Base-by-base conservation (phyloP, 2,329 filamentous ascomycete genomes). In the Fusarium xyrophilum region DNA sequence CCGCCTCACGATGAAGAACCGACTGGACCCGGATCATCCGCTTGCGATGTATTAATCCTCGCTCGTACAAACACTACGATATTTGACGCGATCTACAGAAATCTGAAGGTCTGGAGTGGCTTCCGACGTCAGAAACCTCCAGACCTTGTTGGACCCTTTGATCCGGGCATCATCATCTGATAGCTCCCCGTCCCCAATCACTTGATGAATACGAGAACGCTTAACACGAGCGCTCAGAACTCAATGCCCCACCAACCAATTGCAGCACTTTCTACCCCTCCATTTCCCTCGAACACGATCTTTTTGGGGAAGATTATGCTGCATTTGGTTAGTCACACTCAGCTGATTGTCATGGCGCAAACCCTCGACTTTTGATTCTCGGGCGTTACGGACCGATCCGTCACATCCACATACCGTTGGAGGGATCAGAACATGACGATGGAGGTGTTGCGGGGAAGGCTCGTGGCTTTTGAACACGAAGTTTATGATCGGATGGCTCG, bases 401-500 rank as follows among this genome's bases (percentile, higher is more conserved):
- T 28, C 15, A 39, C 53, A 56, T 38, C n/a, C n/a, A 50, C 17
- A 32, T n/a, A 7, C 21, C 33, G 33, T 21, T 39, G 19, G 32
- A 30, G 30, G 17, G 7, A 48, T 48, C 25, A 36, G 42, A 48
- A 48, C n/a, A 35, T n/a, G n/a, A 14, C 4, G 12, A 7, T 19
- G 17, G 6, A 9, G 27, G 15, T 30, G 17, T 3, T 56, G 53
- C 27, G 43, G 43, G 27, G 53, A 32, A 32, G 17, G 43, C 33
- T 56, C 32, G 32, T 51, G 53, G 53, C 43, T 25, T 56, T 25
- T 30, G 19, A 28, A 56, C n/a, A 56, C 53, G 43, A 56, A 32
- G 13, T 54, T 46, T 44, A 25, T 15, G 17, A 38, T 38, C 53
- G 43, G 53, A 39, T 56, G 28, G 33, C 28, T 39, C 32, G 53